Evolutionary conservation across 192 early-diverging fungal genomes (phyloP).

Genomic region (Podila clonocystis): DNA sequence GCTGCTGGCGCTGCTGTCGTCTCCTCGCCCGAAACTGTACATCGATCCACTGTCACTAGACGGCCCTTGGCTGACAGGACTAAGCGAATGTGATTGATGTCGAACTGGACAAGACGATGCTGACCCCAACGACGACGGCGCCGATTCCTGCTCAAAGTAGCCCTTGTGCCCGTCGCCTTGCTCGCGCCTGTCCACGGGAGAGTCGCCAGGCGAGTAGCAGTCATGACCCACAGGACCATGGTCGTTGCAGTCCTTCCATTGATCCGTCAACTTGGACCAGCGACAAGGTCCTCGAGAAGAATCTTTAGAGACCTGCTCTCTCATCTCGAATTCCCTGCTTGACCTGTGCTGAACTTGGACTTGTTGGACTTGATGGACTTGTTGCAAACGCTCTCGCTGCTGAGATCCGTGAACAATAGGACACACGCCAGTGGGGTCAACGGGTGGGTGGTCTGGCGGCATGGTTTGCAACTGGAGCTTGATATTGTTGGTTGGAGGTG

Average conservation of each 20-base stretch:
- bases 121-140: not conserved
- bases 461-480: slow-evolving; percentile 39
- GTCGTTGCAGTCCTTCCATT: slow-evolving; percentile 31
- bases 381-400: slow-evolving; percentile 29
- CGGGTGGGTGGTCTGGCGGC: slow-evolving; percentile 46
- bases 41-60: slow-evolving; percentile 3
- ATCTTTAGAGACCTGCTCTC: slow-evolving; percentile 3
- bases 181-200: slow-evolving; percentile 1
- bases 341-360: slow-evolving; percentile 6
- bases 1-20: not conserved
- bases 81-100: not conserved
- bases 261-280: slow-evolving; percentile 37
- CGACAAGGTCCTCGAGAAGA: slow-evolving; percentile 8
- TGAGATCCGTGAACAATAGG: slow-evolving; percentile 44
- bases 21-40: not conserved
- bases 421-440: slow-evolving; percentile 36
- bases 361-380: not conserved
- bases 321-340: slow-evolving; percentile 14
- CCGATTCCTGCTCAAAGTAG: slow-evolving; percentile 13
- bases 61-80: not conserved
- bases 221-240: slow-evolving; percentile 21
- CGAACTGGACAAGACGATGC: not conserved
- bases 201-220: slow-evolving; percentile 1
- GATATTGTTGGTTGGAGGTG: slow-evolving; percentile 9
- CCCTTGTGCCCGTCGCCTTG: slow-evolving; percentile 5